Evolutionary conservation across 331 rosid species (phyloP).

Genomic region (Prunus yedoensis): DNA sequence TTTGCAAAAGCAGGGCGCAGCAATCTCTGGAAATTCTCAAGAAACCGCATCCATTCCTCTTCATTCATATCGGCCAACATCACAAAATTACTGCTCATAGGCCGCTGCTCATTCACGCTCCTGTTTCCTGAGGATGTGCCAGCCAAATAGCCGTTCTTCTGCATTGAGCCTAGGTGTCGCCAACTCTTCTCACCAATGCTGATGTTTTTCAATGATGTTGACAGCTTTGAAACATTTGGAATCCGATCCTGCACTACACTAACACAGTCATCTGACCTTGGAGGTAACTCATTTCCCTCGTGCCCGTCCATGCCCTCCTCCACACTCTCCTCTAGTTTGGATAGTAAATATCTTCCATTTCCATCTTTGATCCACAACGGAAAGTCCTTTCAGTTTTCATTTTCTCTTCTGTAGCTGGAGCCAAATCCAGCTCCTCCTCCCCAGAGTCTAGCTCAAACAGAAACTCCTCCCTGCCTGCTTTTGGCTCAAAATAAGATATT

Average conservation of each 20-base stretch:
- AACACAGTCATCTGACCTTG: conserved; percentile 24
- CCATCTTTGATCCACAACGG: conserved; percentile 34
- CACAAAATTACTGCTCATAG: conserved; percentile 57
- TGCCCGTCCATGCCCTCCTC: conserved; percentile 36
- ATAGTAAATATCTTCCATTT: conserved; percentile 35
- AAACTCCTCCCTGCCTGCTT: conserved; percentile 39
- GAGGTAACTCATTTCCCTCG: conserved; percentile 31
- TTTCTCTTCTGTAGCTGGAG: conserved; percentile 29
- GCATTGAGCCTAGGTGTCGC: conserved; percentile 39
- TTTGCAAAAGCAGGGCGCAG: conserved; percentile 59
- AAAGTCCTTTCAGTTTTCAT: conserved; percentile 4
- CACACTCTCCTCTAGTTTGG: conserved; percentile 47
- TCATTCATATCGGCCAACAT: conserved; percentile 71
- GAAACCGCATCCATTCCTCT: conserved; percentile 69
- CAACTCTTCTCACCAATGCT: conserved; percentile 41
- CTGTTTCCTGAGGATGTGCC: conserved; percentile 65
- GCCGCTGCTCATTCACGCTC: conserved; percentile 56
- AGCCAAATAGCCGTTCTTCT: conserved; percentile 37
- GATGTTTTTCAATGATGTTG: conserved; percentile 35
- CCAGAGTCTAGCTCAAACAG: conserved; percentile 57
- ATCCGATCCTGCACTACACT: conserved; percentile 10
- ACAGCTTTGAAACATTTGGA: conserved; percentile 45
- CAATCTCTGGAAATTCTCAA: conserved; percentile 59
- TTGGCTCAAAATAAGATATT: conserved; percentile 26
- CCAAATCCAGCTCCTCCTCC: conserved; percentile 32